A percentile compares a stretch with the other conserved stretches of the same genome.
Evolutionary conservation across 305 asterid species (phyloP).

Genomic region (Ilex paraguariensis): DNA sequence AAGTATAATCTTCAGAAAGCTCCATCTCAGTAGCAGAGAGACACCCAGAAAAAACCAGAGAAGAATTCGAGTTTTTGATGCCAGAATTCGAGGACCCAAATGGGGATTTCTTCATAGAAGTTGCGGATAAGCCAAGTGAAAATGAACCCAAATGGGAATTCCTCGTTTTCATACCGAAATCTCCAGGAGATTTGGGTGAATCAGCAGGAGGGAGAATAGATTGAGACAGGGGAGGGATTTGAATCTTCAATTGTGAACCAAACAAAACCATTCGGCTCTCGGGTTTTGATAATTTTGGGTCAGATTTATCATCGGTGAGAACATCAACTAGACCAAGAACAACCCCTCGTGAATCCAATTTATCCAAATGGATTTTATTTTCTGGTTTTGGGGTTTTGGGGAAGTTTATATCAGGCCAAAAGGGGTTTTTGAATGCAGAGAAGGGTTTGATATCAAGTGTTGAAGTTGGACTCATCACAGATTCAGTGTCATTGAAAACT

Average conservation of each 20-base stretch:
- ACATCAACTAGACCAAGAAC: constrained; percentile 61
- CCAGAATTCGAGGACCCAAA: constrained; percentile 42
- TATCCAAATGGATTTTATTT: constrained; percentile 39
- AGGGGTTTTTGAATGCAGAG: constrained; percentile 36
- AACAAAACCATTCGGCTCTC: constrained; percentile 51
- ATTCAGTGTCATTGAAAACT: constrained; percentile 30
- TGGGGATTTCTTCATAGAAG: constrained; percentile 49
- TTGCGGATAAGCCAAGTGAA: constrained; percentile 33
- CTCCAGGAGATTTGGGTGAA: constrained; percentile 50
- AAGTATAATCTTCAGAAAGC: constrained; percentile 79
- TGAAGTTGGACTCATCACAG: constrained; percentile 67
- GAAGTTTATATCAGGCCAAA: constrained; percentile 35
- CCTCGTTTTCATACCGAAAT: constrained; percentile 74
- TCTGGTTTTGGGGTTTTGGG: constrained; percentile 43
- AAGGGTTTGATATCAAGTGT: constrained; percentile 54
- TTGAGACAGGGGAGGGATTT: constrained; percentile 43
- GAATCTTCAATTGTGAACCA: constrained; percentile 83
- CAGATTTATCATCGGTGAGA: constrained; percentile 42
- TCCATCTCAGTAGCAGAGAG: constrained; percentile 65
- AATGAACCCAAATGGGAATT: constrained; percentile 44
- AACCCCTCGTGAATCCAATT: constrained; percentile 38
- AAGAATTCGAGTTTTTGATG: constrained; percentile 20
- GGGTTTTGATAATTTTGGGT: constrained; percentile 28
- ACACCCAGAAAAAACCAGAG: constrained; percentile 18
- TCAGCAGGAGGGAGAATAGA: constrained; percentile 19